Evolutionary conservation across 345 rosid species (phyloP).

Genomic region (Noccaea caerulescens): DNA sequence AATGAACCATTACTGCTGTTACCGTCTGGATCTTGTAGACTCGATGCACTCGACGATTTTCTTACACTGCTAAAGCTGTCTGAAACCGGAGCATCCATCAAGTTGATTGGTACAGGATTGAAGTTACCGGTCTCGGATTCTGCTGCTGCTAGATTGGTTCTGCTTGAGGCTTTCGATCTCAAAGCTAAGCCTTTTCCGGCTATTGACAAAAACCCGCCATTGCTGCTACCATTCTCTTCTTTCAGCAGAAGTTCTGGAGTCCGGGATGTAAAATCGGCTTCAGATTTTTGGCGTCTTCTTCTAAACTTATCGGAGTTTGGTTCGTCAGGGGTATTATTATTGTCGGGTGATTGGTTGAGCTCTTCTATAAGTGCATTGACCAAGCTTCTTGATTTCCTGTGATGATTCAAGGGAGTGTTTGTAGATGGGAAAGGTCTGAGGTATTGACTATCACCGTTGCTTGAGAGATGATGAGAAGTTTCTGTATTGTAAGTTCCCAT

Average conservation of each 20-base stretch:
- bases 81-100: constrained; percentile 44
- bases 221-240: constrained; percentile 55
- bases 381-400: constrained; percentile 68
- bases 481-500: constrained; percentile 51
- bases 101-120: constrained; percentile 49
- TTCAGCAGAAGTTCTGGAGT: constrained; percentile 65
- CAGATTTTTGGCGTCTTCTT: constrained; percentile 77
- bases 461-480: constrained; percentile 28
- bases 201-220: constrained; percentile 50
- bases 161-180: constrained; percentile 69
- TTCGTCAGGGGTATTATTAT: constrained; percentile 35
- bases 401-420: constrained; percentile 47
- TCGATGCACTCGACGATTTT: constrained; percentile 87
- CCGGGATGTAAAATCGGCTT: constrained; percentile 47
- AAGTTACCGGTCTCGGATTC: constrained; percentile 48
- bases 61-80: constrained; percentile 55
- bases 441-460: constrained; percentile 43
- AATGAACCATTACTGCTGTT: constrained; percentile 39
- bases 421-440: constrained; percentile 47
- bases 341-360: constrained; percentile 49
- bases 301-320: constrained; percentile 48
- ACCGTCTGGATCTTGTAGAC: constrained; percentile 70
- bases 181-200: constrained; percentile 69
- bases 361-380: constrained; percentile 53
- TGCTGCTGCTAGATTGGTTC: constrained; percentile 42